phyloP scores from a whole-genome alignment of 2,329 filamentous ascomycete species.

The Harringtonia lauricola region DNA sequence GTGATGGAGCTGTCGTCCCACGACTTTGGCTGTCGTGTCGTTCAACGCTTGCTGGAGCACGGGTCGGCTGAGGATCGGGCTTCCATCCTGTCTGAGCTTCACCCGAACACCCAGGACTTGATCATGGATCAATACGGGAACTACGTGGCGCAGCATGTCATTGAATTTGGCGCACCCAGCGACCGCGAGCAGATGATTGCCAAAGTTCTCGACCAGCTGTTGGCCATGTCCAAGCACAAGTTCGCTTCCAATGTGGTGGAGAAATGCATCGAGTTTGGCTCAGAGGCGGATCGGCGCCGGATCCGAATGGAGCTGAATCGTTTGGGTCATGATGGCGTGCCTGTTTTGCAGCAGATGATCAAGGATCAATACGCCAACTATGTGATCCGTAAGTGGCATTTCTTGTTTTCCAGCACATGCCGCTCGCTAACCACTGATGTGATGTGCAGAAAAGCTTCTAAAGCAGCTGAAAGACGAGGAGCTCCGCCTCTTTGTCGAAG shows the following conservation, averaged over 20 bases:
- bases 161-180: conserved; percentile 62
- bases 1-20: conserved; percentile 67
- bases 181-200: conserved; percentile 65
- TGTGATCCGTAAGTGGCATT: conserved; percentile 73
- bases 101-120: conserved; percentile 57
- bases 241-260: conserved; percentile 97
- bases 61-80: conserved; percentile 61
- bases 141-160: conserved; percentile 90
- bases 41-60: conserved; percentile 83
- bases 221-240: conserved; percentile 83
- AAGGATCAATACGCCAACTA: conserved; percentile 93
- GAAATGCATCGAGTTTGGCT: conserved; percentile 70
- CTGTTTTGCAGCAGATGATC: conserved; percentile 65
- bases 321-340: conserved; percentile 52
- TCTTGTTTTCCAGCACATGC: no score
- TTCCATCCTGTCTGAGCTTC: conserved; percentile 68
- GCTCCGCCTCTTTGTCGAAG: conserved; percentile 45
- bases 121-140: conserved; percentile 88
- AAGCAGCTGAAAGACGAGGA: conserved; percentile 49
- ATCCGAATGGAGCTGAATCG: conserved; percentile 56
- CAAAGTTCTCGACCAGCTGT: conserved; percentile 59
- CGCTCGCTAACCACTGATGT: conserved; percentile 4
- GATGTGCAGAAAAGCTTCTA: conserved; percentile 64
- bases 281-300: conserved; percentile 53
- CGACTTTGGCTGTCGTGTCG: conserved; percentile 80